phyloP scores from a whole-genome alignment of 176 grass and related monocot genomes.

The Pontederia paniculata region DNA sequence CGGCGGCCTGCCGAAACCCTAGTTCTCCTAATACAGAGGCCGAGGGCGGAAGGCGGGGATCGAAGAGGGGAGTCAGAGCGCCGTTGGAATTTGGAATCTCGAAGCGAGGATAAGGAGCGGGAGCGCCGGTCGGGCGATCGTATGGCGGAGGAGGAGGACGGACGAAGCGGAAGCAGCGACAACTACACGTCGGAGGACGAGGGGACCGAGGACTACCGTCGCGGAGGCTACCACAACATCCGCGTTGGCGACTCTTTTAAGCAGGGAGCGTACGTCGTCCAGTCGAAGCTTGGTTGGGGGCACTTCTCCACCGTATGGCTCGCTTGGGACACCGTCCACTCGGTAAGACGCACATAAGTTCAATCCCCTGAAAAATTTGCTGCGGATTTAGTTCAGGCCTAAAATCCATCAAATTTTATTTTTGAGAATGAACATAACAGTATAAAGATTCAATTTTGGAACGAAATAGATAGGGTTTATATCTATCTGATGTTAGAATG shows the following conservation, averaged over 20 bases:
- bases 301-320: slow-evolving; percentile 99
- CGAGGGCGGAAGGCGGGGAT: slow-evolving; percentile 26
- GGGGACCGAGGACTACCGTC: slow-evolving; percentile 88
- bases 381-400: too few species aligned
- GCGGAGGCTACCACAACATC: slow-evolving; percentile 92
- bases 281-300: slow-evolving; percentile 93
- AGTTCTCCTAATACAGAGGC: background rate
- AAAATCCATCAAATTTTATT: too few species aligned
- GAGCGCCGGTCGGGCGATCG: slow-evolving; percentile 9
- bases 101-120: background rate
- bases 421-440: too few species aligned
- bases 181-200: slow-evolving; percentile 95
- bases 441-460: too few species aligned
- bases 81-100: slow-evolving; percentile 12
- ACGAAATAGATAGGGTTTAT: too few species aligned
- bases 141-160: slow-evolving; percentile 36
- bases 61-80: slow-evolving; percentile 20
- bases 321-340: slow-evolving; percentile 80
- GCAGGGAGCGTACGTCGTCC: slow-evolving; percentile 85
- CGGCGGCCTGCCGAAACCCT: too few species aligned
- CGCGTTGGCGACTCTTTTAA: slow-evolving; percentile 81
- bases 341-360: slow-evolving; percentile 33
- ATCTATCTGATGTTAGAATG: background rate
- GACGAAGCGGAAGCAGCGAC: slow-evolving; percentile 46
- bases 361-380: too few species aligned